These are phyloP conservation scores for Ganoderma sinense DNA, from an alignment of 1,284 basidiomycete species.

Conservation along the genomic window DNA sequence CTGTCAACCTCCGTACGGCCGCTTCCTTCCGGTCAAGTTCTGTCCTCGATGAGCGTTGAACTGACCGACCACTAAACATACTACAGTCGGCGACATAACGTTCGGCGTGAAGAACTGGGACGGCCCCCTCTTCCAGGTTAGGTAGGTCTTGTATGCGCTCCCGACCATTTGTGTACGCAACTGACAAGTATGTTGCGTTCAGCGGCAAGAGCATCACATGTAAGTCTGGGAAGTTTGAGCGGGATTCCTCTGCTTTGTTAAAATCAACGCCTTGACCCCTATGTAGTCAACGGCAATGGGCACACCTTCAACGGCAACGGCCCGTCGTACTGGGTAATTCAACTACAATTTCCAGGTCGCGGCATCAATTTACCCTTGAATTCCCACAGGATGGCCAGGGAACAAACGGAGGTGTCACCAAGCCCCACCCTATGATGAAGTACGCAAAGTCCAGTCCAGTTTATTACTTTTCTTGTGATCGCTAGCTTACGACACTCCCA, in stretches of 20 bases:
- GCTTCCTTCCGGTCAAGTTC: not conserved
- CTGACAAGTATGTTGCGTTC: not conserved
- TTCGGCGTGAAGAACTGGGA: conserved; percentile 32
- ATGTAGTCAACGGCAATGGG: conserved; percentile 50
- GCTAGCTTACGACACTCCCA: conserved; percentile 28
- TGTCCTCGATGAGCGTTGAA: too few relatives aligned
- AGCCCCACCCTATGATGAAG: conserved; percentile 49
- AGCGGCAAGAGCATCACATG: conserved; percentile 30
- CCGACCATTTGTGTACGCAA: not conserved
- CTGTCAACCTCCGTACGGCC: conserved; percentile 30
- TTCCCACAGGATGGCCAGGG: conserved; percentile 46
- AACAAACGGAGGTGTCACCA: conserved; percentile 46
- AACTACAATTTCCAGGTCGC: too few relatives aligned
- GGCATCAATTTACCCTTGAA: not conserved
- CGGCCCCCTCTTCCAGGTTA: conserved; percentile 34
- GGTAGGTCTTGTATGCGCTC: conserved; percentile 10
- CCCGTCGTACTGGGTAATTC: conserved; percentile 45
- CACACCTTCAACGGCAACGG: conserved; percentile 50
- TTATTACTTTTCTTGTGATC: conserved; percentile 1
- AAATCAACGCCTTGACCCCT: too few relatives aligned
- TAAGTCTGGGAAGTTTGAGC: conserved; percentile 4
- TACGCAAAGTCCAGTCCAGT: conserved; percentile 20
- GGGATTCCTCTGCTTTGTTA: not conserved
- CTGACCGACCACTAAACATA: not conserved
- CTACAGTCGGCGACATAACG: conserved; percentile 31